phyloP scores from a whole-genome alignment of 768 basidiomycete species.

The Tremella mesenterica region DNA sequence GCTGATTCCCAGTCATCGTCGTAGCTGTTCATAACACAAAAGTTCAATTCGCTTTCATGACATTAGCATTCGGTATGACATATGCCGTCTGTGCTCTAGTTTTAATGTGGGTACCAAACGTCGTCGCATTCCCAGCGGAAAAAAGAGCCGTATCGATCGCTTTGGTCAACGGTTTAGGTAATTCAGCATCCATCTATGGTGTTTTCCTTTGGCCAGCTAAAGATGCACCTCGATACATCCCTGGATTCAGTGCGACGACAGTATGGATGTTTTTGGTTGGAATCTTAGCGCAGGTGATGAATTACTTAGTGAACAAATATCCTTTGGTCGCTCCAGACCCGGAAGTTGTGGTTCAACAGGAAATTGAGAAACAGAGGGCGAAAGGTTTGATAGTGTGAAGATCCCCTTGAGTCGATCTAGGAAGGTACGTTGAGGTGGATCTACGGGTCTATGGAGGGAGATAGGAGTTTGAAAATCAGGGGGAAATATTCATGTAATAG shows the following conservation, averaged over 20 bases:
- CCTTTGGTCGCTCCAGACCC: slow-evolving; percentile 28
- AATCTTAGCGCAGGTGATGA: slow-evolving; percentile 26
- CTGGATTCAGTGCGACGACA: slow-evolving; percentile 41
- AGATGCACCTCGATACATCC: slow-evolving; percentile 37
- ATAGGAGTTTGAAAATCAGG: too few species aligned
- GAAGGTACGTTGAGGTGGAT: too few species aligned
- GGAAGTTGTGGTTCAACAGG: slow-evolving; percentile 24
- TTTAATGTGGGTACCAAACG: slow-evolving; percentile 44
- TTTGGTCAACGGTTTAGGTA: slow-evolving; percentile 40
- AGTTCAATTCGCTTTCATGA: slow-evolving; percentile 42
- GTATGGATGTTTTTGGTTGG: slow-evolving; percentile 32
- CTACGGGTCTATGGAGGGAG: too few species aligned
- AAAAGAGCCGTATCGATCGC: slow-evolving; percentile 42
- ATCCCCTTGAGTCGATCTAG: too few species aligned
- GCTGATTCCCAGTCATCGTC: too few species aligned
- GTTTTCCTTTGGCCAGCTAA: slow-evolving; percentile 42
- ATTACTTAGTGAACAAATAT: slow-evolving; percentile 32
- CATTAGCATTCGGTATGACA: slow-evolving; percentile 41
- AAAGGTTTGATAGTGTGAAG: slow-evolving; percentile 3
- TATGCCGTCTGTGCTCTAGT: slow-evolving; percentile 38
- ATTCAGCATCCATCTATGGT: slow-evolving; percentile 42
- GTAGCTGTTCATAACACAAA: slow-evolving; percentile 16
- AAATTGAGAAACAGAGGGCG: slow-evolving; percentile 30
- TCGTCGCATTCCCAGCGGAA: slow-evolving; percentile 39
- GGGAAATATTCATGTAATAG: too few species aligned